These are phyloP conservation scores for Sporothrix curviconia DNA, from an alignment of 2,329 filamentous ascomycete species.

Conservation along the genomic window DNA sequence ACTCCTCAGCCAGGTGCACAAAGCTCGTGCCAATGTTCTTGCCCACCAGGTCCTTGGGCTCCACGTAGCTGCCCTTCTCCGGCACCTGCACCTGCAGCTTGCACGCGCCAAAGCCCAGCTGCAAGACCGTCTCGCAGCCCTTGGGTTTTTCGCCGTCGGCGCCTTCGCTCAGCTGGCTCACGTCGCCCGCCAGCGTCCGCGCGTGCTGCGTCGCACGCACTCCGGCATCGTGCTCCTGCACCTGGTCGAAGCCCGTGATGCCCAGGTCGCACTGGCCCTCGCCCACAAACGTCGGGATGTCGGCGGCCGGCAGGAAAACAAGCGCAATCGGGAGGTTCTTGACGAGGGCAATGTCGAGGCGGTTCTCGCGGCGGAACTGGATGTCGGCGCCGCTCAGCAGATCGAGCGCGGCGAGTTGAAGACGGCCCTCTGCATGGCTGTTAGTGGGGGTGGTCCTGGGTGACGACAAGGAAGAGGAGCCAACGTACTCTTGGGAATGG, in stretches of 20 bases:
- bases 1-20: slow-evolving; percentile 72
- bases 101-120: slow-evolving; percentile 84
- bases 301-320: slow-evolving; percentile 91
- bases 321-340: slow-evolving; percentile 95
- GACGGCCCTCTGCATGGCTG: slow-evolving; percentile 68
- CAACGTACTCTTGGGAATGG: slow-evolving; percentile 90
- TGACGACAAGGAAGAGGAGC: slow-evolving; percentile 20
- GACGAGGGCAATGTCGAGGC: slow-evolving; percentile 94
- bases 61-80: slow-evolving; percentile 65
- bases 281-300: slow-evolving; percentile 95
- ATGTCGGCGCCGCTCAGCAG: slow-evolving; percentile 91
- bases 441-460: background rate
- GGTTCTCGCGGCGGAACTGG: slow-evolving; percentile 89
- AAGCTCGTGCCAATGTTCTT: slow-evolving; percentile 96
- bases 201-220: slow-evolving; percentile 44
- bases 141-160: slow-evolving; percentile 29
- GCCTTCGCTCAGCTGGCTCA: slow-evolving; percentile 30
- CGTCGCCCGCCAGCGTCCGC: slow-evolving; percentile 32
- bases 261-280: slow-evolving; percentile 86
- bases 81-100: slow-evolving; percentile 97
- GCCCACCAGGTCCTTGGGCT: slow-evolving; percentile 73
- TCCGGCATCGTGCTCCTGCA: slow-evolving; percentile 77
- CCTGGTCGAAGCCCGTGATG: slow-evolving; percentile 90
- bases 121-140: slow-evolving; percentile 78
- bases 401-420: slow-evolving; percentile 81